These are phyloP conservation scores for Claviceps sorghi DNA, from an alignment of 2,329 filamentous ascomycete species.

Conservation along the genomic window DNA sequence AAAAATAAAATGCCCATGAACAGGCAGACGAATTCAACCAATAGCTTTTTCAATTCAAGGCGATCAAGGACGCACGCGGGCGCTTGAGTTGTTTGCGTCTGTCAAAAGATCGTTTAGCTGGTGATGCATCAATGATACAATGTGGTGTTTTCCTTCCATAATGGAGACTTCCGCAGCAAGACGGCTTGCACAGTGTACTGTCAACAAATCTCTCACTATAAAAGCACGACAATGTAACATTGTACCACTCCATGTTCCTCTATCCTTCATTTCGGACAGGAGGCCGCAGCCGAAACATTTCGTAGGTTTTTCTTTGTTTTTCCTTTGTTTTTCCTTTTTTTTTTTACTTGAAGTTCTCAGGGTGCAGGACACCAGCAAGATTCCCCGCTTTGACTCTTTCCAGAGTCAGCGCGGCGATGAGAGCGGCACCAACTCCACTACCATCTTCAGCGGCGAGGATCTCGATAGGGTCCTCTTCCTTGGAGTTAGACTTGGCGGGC, in stretches of 20 bases:
- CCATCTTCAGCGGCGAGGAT: constrained; percentile 87
- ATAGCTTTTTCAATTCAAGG: not conserved
- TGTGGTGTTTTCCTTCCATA: not conserved
- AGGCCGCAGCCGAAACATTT: not conserved
- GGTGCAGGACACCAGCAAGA: constrained; percentile 48
- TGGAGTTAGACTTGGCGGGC: constrained; percentile 51
- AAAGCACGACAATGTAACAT: not conserved
- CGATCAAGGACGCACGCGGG: not conserved
- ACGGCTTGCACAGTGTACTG: not conserved
- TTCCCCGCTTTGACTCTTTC: constrained; percentile 51
- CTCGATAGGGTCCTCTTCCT: constrained; percentile 75
- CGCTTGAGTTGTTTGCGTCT: not conserved
- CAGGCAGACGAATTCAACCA: not conserved
- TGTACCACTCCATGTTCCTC: not conserved
- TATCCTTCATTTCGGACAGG: not conserved
- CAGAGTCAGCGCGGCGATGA: constrained; percentile 67
- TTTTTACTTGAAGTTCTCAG: constrained; percentile 39
- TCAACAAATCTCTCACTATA: not conserved
- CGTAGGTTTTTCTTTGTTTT: no score
- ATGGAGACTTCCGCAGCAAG: not conserved
- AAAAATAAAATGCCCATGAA: not conserved
- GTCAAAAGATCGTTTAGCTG: not conserved
- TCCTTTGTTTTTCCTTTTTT: no score
- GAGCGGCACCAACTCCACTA: constrained; percentile 86
- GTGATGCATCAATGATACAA: not conserved